Conservation (phyloP, 1,284 basidiomycete genomes). For the Puccinia hordei region DNA sequence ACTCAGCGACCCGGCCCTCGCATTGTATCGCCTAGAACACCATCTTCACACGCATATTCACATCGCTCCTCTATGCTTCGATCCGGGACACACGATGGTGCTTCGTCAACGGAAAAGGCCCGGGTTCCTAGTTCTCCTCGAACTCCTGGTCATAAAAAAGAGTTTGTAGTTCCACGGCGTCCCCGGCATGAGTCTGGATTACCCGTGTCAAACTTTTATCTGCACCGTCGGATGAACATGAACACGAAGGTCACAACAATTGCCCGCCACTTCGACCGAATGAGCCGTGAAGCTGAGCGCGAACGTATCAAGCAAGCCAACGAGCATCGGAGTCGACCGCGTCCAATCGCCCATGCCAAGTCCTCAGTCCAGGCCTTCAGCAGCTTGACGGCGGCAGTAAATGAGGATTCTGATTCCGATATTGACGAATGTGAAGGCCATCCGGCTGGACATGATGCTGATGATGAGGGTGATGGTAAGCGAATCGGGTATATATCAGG, state of each 20-base stretch:
- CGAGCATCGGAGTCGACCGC: slow-evolving; percentile 75
- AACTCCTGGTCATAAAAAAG: slow-evolving; percentile 25
- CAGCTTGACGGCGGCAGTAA: slow-evolving; percentile 87
- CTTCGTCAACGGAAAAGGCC: not conserved
- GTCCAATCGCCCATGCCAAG: slow-evolving; percentile 84
- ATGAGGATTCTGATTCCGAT: slow-evolving; percentile 70
- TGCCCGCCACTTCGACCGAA: slow-evolving; percentile 63
- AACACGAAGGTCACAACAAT: slow-evolving; percentile 63
- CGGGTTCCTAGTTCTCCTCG: slow-evolving; percentile 21
- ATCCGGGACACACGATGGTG: slow-evolving; percentile 4
- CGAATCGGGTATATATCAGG: not conserved
- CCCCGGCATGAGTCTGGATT: slow-evolving; percentile 42
- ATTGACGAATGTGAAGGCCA: slow-evolving; percentile 51
- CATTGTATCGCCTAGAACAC: not conserved
- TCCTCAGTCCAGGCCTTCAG: slow-evolving; percentile 88
- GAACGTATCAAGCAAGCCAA: slow-evolving; percentile 63
- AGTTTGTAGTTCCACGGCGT: slow-evolving; percentile 8
- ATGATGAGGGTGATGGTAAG: slow-evolving; percentile 50
- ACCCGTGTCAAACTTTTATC: slow-evolving; percentile 37
- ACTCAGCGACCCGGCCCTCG: slow-evolving; percentile 21
- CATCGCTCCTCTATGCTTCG: slow-evolving; percentile 5
- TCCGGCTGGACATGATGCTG: slow-evolving; percentile 51
- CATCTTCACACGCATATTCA: slow-evolving; percentile 4
- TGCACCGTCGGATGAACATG: slow-evolving; percentile 50
- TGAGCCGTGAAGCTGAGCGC: slow-evolving; percentile 64